phyloP scores from a whole-genome alignment of 352 stramenopile genomes.

The Pythium dissimile region DNA sequence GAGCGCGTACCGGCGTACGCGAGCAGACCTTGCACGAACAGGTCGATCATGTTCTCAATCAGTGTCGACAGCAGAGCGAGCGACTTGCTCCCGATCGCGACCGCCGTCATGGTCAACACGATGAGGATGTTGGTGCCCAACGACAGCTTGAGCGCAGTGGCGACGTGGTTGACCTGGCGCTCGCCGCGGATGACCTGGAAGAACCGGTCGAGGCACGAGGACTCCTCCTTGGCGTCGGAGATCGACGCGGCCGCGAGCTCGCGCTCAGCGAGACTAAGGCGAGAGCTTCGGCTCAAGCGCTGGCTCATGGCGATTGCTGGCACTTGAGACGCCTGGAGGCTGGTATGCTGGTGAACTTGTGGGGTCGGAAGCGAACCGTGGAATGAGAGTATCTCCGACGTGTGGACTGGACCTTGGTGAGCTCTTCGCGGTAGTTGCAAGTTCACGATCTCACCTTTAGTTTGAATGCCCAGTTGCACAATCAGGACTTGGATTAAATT shows the following conservation, averaged over 20 bases:
- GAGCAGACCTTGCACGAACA: conserved; percentile 89
- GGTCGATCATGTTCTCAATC: conserved; percentile 91
- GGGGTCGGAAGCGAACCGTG: background rate
- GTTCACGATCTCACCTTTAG: background rate
- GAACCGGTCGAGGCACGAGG: conserved; percentile 9
- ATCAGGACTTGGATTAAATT: conserved; percentile 2
- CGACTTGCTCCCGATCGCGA: conserved; percentile 74
- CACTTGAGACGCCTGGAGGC: background rate
- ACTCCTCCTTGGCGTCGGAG: background rate
- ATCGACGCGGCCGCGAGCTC: conserved; percentile 2
- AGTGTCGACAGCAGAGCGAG: conserved; percentile 90
- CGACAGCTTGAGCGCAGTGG: conserved; percentile 49
- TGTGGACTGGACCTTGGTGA: background rate
- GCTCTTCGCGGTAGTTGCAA: conserved; percentile 1
- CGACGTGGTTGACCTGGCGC: conserved; percentile 48
- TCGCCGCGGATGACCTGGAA: conserved; percentile 31
- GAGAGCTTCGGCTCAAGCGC: conserved; percentile 14
- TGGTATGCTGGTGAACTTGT: background rate
- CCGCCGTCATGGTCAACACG: conserved; percentile 63
- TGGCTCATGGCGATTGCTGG: conserved; percentile 5
- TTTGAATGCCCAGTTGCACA: background rate
- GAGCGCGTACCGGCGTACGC: conserved; percentile 86
- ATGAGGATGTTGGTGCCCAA: conserved; percentile 62
- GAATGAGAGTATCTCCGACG: background rate
- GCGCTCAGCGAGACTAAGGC: conserved; percentile 13